Evolutionary conservation across 352 stramenopile species (phyloP).

Genomic region (Elongisporangium anandrum): DNA sequence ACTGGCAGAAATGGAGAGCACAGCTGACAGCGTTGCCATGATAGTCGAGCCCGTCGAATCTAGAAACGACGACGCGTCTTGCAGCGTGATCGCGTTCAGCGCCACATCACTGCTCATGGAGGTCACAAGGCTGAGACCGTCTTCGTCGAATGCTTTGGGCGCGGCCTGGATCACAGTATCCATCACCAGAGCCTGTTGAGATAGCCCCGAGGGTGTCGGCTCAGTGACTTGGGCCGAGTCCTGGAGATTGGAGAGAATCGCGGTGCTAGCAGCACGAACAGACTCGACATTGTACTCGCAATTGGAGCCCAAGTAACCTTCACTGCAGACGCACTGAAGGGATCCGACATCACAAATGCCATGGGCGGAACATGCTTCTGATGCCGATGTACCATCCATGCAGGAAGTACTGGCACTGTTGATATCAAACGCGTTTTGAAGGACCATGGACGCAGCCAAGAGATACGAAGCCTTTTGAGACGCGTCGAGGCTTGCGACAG

Average conservation of each 20-base stretch:
- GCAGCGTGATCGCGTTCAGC: conserved; percentile 35
- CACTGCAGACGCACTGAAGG: conserved; percentile 22
- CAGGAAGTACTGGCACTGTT: conserved; percentile 3
- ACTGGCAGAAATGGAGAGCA: conserved; percentile 20
- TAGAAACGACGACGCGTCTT: conserved; percentile 32
- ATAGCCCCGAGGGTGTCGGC: conserved; percentile 36
- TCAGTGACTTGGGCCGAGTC: conserved; percentile 23
- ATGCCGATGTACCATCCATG: not conserved
- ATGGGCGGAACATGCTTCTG: conserved; percentile 22
- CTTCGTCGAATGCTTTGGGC: conserved; percentile 23
- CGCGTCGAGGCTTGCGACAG: conserved; percentile 6
- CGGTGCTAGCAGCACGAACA: conserved; percentile 31
- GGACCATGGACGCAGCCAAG: conserved; percentile 37
- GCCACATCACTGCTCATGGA: conserved; percentile 35
- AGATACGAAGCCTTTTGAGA: conserved; percentile 28
- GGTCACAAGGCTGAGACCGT: conserved; percentile 29
- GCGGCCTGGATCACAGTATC: conserved; percentile 36
- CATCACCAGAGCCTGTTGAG: conserved; percentile 46
- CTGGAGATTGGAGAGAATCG: conserved; percentile 40
- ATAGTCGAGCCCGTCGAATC: conserved; percentile 34
- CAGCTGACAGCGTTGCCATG: conserved; percentile 34
- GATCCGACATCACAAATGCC: conserved; percentile 26
- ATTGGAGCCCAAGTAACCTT: conserved; percentile 33
- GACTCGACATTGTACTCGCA: conserved; percentile 34
- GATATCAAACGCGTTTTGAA: conserved; percentile 30